Conservation (phyloP, 257 asterid species). For the Petunia secreta region DNA sequence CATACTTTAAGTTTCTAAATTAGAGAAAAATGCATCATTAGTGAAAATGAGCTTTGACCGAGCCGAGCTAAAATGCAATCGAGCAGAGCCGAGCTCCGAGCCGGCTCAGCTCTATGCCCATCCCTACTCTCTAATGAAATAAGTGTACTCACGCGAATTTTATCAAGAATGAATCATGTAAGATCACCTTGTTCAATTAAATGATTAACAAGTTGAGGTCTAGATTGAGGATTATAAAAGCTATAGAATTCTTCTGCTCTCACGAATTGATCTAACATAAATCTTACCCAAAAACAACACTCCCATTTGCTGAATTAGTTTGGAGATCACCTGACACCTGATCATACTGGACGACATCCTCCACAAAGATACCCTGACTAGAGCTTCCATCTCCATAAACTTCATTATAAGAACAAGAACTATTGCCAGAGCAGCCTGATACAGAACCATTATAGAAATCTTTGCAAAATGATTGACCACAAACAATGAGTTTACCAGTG, state of each 20-base stretch:
- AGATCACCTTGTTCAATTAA: constrained; percentile 10
- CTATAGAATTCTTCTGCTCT: neutral
- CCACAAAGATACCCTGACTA: constrained; percentile 82
- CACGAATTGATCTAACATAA: constrained; percentile 13
- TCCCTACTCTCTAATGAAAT: neutral
- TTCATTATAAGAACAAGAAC: constrained; percentile 78
- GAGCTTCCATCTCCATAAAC: constrained; percentile 92
- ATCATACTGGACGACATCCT: constrained; percentile 88
- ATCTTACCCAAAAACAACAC: constrained; percentile 92
- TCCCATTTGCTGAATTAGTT: constrained; percentile 81
- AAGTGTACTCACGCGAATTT: neutral
- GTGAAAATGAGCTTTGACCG: no score
- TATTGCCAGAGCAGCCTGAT: constrained; percentile 67
- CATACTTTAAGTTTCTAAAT: no score
- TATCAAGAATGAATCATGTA: neutral
- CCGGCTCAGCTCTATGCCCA: no score
- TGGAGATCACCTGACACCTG: constrained; percentile 93
- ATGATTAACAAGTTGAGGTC: neutral
- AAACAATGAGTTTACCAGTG: constrained; percentile 66
- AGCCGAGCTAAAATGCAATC: no score
- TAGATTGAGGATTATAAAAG: constrained; percentile 4
- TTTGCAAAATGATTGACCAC: constrained; percentile 67
- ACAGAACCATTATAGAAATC: constrained; percentile 54
- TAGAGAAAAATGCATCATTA: no score
- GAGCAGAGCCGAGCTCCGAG: no score